phyloP scores from a whole-genome alignment of 495 filamentous ascomycete genomes.

The Neurospora sp. region DNA sequence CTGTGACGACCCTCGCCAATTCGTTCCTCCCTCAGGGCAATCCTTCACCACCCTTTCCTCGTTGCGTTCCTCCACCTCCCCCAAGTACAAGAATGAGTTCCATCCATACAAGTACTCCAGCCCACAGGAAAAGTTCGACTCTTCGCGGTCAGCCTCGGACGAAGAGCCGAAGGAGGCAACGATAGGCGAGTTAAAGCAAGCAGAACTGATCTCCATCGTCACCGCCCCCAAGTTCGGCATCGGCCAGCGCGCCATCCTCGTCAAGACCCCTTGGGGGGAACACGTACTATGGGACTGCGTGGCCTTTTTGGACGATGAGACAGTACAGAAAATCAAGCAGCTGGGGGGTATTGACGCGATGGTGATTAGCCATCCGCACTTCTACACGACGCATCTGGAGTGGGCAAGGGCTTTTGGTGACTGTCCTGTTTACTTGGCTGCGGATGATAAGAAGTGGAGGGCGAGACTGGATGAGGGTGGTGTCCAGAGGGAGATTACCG shows the following conservation, averaged over 20 bases:
- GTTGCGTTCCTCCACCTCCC: conserved; percentile 4
- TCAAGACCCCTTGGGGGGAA: conserved; percentile 41
- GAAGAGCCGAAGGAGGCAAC: neutral
- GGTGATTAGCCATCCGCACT: conserved; percentile 73
- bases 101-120: conserved; percentile 13
- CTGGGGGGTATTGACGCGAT: conserved; percentile 59
- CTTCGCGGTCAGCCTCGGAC: neutral
- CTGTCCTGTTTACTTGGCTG: conserved; percentile 53
- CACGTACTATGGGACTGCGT: conserved; percentile 73
- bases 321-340: conserved; percentile 34
- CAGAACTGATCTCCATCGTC: conserved; percentile 38
- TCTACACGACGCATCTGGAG: conserved; percentile 57
- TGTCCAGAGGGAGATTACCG: conserved; percentile 18
- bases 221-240: conserved; percentile 60
- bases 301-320: conserved; percentile 51
- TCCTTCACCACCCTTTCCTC: conserved; percentile 47
- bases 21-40: conserved; percentile 49
- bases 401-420: conserved; percentile 52
- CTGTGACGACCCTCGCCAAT: conserved; percentile 71
- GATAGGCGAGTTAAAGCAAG: neutral
- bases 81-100: conserved; percentile 33
- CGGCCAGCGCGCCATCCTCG: conserved; percentile 59
- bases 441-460: conserved; percentile 53
- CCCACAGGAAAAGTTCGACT: conserved; percentile 12
- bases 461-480: conserved; percentile 18